A percentile compares a stretch with the other conserved stretches of the same genome.
Conservation (phyloP, 192 early-diverging fungal genomes). For the Coemansia sp. region DNA sequence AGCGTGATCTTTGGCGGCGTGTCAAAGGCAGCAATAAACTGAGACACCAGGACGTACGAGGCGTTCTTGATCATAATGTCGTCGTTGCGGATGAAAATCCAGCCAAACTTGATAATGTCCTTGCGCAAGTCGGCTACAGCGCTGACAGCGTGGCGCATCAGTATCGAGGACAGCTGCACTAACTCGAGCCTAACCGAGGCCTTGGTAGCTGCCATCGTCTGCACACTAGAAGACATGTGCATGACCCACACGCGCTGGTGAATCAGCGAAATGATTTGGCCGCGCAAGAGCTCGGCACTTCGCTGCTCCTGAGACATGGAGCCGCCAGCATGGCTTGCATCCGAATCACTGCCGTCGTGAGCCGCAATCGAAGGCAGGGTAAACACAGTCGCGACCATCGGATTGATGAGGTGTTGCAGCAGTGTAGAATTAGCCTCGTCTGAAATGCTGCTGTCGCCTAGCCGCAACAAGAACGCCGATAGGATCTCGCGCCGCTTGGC, state of each 20-base stretch:
- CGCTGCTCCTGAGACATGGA: constrained; percentile 29
- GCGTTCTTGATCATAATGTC: constrained; percentile 95
- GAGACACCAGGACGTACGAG: constrained; percentile 87
- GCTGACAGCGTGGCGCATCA: constrained; percentile 74
- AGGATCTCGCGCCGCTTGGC: constrained; percentile 56
- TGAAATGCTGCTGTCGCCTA: constrained; percentile 59
- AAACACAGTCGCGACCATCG: constrained; percentile 60
- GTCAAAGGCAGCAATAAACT: constrained; percentile 92
- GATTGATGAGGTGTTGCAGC: constrained; percentile 81
- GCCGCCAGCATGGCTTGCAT: constrained; percentile 56
- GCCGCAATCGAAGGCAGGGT: constrained; percentile 64
- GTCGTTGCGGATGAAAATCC: constrained; percentile 81
- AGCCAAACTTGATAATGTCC: constrained; percentile 94
- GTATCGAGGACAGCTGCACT: constrained; percentile 85
- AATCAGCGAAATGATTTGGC: constrained; percentile 26
- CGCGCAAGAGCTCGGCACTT: constrained; percentile 37
- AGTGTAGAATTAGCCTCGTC: constrained; percentile 69
- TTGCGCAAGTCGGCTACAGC: constrained; percentile 75
- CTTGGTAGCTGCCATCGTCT: constrained; percentile 37
- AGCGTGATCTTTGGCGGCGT: constrained; percentile 85
- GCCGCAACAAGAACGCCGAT: constrained; percentile 67
- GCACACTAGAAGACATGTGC: constrained; percentile 30
- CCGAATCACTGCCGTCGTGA: constrained; percentile 62
- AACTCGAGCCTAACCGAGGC: constrained; percentile 75
- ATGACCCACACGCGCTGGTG: constrained; percentile 49